phyloP scores from a whole-genome alignment of 768 basidiomycete species.

The Tricholoma saponaceum region DNA sequence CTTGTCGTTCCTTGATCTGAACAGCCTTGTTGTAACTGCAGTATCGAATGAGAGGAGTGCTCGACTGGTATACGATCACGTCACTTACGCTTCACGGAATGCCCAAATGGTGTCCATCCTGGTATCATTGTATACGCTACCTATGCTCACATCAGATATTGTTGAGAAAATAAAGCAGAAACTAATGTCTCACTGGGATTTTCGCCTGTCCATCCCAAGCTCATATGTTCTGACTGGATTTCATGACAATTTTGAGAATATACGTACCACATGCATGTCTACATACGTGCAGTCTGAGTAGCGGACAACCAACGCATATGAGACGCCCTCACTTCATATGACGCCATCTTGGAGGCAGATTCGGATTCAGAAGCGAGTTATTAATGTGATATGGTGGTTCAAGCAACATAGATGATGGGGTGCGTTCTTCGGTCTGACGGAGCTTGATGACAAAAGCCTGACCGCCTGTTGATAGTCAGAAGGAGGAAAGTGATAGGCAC shows the following conservation, averaged over 20 bases:
- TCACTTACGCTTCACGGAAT: constrained; percentile 57
- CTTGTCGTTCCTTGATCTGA: constrained; percentile 64
- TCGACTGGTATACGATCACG: background rate
- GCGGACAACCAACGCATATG: background rate
- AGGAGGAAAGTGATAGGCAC: background rate
- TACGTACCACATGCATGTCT: constrained; percentile 57
- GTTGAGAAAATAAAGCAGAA: constrained; percentile 2
- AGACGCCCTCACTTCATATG: constrained; percentile 62
- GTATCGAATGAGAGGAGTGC: constrained; percentile 9
- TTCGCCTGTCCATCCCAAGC: constrained; percentile 35
- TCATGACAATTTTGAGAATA: background rate
- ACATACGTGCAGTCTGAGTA: constrained; percentile 2
- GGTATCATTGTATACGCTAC: constrained; percentile 36
- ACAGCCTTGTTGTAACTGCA: constrained; percentile 58
- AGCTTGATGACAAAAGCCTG: constrained; percentile 80
- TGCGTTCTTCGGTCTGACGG: constrained; percentile 65
- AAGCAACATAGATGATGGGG: constrained; percentile 69
- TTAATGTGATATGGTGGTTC: constrained; percentile 70
- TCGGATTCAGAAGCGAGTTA: constrained; percentile 38
- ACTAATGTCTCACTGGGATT: constrained; percentile 41
- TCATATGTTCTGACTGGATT: background rate
- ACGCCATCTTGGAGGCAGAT: constrained; percentile 56
- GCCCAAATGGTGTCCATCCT: constrained; percentile 73
- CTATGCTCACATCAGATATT: constrained; percentile 16
- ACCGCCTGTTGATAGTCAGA: constrained; percentile 40